Base-by-base conservation (phyloP, 2,329 filamentous ascomycete genomes). In the Calonectria honghensis region DNA sequence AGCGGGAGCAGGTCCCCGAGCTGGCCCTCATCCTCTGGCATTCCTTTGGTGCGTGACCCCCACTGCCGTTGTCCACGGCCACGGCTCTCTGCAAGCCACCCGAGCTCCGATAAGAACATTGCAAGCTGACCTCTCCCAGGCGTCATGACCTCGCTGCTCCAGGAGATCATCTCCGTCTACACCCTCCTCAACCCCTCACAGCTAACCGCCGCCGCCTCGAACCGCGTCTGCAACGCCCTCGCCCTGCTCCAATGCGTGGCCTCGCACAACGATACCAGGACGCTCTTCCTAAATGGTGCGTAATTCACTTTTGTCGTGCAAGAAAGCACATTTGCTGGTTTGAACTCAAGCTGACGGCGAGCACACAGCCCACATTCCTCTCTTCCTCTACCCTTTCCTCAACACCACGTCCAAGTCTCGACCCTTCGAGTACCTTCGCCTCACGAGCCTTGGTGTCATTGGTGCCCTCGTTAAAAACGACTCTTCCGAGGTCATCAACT, bases 131-230 rank as follows among this genome's bases (percentile, higher is more conserved):
- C 61, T n/a, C 24, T 41, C 29, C 14, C 78, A 98, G 96, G 96
- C 82, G 97, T 99, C 82, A 99, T 99, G 97, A 98, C 97, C 59
- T 98, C 96, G 70, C 90, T 99, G 31, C 91, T 98, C 41, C 96
- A 98, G 85, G 97, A 99, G 87, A 99, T 99, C 84, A 99, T 99
- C 83, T 98, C 96, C 14, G 97, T 99, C 70, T 99, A 99, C 84
- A 97, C 96, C 35, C 91, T 99, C 6, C 91, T 99, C 81, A 99
- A 98, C 85, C 97, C 97, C 7, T 98, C 96, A 65, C 96, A 98
- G 87, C 91, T 99, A 81, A 99, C 97, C 10, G 97, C 97, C 3
- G 96, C 97, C n/a, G 96, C 97, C 20, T 98, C 95, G 4, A 99
- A 99, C 87, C 91, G 97, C 78, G 97, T 99, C 73, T 99, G 97